Evolutionary conservation across 139 green algal species (phyloP).

Genomic region (Tetradesmus lagerheimii): DNA sequence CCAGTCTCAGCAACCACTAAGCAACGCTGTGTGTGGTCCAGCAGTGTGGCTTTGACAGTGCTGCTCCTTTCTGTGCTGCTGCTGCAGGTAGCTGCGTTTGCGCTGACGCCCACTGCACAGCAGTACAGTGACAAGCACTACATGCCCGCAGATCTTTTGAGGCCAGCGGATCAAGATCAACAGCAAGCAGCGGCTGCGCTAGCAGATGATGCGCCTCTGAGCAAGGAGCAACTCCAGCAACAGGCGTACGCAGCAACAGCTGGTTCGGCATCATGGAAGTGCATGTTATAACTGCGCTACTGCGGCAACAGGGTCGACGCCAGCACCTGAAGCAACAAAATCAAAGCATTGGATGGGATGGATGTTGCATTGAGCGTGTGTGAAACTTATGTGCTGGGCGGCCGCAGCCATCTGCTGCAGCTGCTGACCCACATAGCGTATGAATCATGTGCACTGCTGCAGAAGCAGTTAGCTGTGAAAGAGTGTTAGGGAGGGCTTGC

Average conservation of each 20-base stretch:
- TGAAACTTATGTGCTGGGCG: no score
- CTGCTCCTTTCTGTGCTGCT: background rate
- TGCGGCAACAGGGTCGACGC: no score
- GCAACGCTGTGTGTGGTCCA: no score
- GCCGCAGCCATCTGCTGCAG: background rate
- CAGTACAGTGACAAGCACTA: background rate
- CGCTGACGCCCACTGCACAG: background rate
- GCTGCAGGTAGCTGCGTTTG: background rate
- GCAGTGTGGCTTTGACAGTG: no score
- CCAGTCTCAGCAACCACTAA: no score
- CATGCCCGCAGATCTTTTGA: background rate
- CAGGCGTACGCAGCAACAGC: background rate
- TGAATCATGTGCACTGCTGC: background rate
- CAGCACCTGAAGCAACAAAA: no score
- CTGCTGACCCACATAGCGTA: background rate
- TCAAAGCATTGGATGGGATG: no score
- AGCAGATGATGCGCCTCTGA: background rate
- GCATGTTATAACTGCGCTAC: background rate
- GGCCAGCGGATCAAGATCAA: background rate
- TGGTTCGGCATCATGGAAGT: background rate
- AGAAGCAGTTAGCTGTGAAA: no score
- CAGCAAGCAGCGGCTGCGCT: background rate
- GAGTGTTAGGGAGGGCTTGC: no score
- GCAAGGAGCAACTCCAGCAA: background rate
- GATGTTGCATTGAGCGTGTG: no score